phyloP scores from a whole-genome alignment of 2,329 filamentous ascomycete species.

The Phyllosticta capitalensis region DNA sequence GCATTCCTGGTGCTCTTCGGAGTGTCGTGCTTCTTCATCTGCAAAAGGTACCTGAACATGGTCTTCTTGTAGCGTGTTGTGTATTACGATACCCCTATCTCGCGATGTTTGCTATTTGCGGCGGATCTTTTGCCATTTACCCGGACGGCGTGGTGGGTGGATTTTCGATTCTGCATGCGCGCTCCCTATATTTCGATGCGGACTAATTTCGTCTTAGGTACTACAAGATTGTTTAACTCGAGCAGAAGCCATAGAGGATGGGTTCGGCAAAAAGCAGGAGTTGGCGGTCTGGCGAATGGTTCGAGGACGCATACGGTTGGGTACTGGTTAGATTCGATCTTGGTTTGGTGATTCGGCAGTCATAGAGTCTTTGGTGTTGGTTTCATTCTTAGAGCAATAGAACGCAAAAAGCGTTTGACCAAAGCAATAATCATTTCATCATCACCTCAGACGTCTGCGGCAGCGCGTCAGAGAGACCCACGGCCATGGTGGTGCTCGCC shows the following conservation, averaged over 20 bases:
- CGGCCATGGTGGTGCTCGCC: not conserved
- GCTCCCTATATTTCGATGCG: not conserved
- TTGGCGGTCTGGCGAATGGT: not conserved
- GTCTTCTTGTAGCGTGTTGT: conserved; percentile 5
- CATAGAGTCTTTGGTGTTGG: not conserved
- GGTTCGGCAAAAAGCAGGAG: not conserved
- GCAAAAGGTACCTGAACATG: conserved; percentile 62
- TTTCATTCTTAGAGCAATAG: not conserved
- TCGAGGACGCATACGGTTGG: not conserved
- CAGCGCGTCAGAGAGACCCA: not conserved
- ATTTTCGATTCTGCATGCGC: not conserved
- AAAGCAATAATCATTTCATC: not conserved
- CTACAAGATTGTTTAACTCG: not conserved
- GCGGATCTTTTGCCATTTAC: not conserved
- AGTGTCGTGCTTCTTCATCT: conserved; percentile 66
- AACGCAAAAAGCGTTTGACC: not conserved
- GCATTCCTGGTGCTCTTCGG: conserved; percentile 71
- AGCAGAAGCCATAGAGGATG: not conserved
- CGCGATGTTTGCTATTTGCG: not conserved
- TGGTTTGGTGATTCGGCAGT: not conserved
- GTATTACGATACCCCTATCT: not conserved
- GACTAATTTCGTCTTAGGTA: not conserved
- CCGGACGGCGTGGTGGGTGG: not conserved
- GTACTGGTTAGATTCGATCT: not conserved
- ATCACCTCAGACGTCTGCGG: not conserved